A percentile compares a stretch with the other conserved stretches of the same genome.
phyloP scores from a whole-genome alignment of 2,329 filamentous ascomycete species.

The Cercospora sojina region DNA sequence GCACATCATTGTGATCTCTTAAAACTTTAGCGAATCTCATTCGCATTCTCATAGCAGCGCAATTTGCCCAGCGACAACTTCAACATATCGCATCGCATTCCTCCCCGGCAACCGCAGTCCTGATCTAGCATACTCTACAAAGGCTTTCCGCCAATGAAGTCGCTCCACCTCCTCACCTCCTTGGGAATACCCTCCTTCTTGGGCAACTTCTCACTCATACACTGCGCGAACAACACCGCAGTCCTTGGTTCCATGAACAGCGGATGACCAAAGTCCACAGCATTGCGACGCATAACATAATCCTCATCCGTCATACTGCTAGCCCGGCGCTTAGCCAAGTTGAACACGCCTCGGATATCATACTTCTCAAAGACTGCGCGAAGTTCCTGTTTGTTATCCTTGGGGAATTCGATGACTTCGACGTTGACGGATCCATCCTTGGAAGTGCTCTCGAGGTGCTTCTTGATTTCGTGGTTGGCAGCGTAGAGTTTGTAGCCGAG shows the following conservation, averaged over 20 bases:
- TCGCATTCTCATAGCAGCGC: neutral
- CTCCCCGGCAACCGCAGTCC: neutral
- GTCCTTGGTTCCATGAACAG: slow-evolving; percentile 99
- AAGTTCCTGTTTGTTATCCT: slow-evolving; percentile 89
- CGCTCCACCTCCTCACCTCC: slow-evolving; percentile 91
- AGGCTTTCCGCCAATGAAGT: slow-evolving; percentile 87
- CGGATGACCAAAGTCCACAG: slow-evolving; percentile 95
- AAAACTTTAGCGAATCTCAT: no score
- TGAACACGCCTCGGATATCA: slow-evolving; percentile 93
- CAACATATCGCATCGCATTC: neutral
- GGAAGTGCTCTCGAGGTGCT: slow-evolving; percentile 70
- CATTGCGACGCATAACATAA: slow-evolving; percentile 94
- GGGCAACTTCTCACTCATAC: slow-evolving; percentile 95
- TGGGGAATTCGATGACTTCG: slow-evolving; percentile 95
- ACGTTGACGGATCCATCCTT: slow-evolving; percentile 66
- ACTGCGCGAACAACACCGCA: slow-evolving; percentile 90
- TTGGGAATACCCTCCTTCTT: slow-evolving; percentile 79
- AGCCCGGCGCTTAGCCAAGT: slow-evolving; percentile 79
- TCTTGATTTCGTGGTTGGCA: slow-evolving; percentile 76
- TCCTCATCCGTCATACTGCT: slow-evolving; percentile 87
- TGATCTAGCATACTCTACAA: slow-evolving; percentile 47
- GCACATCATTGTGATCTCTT: no score
- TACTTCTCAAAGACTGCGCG: slow-evolving; percentile 96
- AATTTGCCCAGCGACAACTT: neutral
- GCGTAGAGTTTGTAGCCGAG: slow-evolving; percentile 94